phyloP scores from a whole-genome alignment of 1,139 yeast species.

The Scheffersomyces cryptocercus region DNA sequence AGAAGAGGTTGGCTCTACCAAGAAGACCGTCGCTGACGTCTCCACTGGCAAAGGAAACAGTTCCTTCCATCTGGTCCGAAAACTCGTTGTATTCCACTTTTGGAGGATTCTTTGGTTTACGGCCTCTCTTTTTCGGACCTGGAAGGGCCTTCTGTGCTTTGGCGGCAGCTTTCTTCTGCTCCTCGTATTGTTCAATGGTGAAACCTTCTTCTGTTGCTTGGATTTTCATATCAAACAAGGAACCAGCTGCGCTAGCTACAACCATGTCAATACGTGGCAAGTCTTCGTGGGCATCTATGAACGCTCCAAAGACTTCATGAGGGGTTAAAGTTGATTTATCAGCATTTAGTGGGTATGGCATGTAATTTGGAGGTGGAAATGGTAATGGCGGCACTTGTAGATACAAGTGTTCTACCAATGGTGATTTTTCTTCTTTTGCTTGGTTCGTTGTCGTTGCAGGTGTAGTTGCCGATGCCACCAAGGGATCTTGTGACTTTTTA shows the following conservation, averaged over 20 bases:
- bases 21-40: neutral
- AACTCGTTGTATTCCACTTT: neutral
- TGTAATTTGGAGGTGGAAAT: slow-evolving; percentile 49
- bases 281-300: slow-evolving; percentile 38
- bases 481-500: neutral
- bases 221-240: slow-evolving; percentile 36
- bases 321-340: slow-evolving; percentile 40
- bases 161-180: neutral
- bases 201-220: slow-evolving; percentile 41
- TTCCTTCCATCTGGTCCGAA: neutral
- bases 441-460: neutral
- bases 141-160: neutral
- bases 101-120: neutral
- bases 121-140: neutral
- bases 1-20: neutral
- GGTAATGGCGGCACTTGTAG: slow-evolving; percentile 45
- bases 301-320: slow-evolving; percentile 35
- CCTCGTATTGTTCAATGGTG: slow-evolving; percentile 15
- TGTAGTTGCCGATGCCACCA: neutral
- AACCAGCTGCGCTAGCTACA: slow-evolving; percentile 51
- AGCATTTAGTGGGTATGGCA: slow-evolving; percentile 48
- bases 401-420: slow-evolving; percentile 7
- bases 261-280: slow-evolving; percentile 50
- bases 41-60: neutral
- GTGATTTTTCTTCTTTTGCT: neutral